Evolutionary conservation across 2,329 filamentous ascomycete genomes (phyloP).

Genomic region (Fusarium floridanum): DNA sequence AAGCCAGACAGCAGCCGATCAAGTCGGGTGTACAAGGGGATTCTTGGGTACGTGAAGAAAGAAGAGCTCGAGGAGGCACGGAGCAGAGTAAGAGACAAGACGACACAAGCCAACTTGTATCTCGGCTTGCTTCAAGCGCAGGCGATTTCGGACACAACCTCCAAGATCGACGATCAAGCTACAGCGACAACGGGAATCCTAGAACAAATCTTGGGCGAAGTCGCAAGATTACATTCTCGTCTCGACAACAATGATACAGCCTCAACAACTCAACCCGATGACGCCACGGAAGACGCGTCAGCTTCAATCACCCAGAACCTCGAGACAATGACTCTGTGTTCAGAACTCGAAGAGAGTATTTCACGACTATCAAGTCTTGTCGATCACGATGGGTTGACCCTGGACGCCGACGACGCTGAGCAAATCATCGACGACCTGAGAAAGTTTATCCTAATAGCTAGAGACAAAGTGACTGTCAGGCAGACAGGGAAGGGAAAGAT

Average conservation of each 20-base stretch:
- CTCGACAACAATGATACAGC: neutral
- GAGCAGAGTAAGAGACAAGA: conserved; percentile 21
- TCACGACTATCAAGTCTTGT: conserved; percentile 13
- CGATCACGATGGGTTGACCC: conserved; percentile 3
- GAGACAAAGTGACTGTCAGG: neutral
- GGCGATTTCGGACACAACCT: conserved; percentile 14
- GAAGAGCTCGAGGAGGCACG: conserved; percentile 21
- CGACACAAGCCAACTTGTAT: conserved; percentile 22
- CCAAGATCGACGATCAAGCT: conserved; percentile 9
- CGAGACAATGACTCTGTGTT: conserved; percentile 14
- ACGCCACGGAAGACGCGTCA: neutral
- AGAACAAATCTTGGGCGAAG: conserved; percentile 18
- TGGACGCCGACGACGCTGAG: conserved; percentile 29
- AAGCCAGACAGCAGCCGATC: neutral
- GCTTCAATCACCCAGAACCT: neutral
- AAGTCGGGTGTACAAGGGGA: neutral
- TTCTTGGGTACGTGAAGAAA: conserved; percentile 22
- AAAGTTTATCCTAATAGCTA: conserved; percentile 16
- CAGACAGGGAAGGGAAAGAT: no score
- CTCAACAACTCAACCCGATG: neutral
- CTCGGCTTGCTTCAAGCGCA: conserved; percentile 30
- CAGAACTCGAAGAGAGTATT: conserved; percentile 28
- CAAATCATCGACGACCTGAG: conserved; percentile 31
- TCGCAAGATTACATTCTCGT: conserved; percentile 11
- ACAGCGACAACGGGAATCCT: conserved; percentile 15